phyloP scores from a whole-genome alignment of 345 rosid genomes.

The Camelina hispida region DNA sequence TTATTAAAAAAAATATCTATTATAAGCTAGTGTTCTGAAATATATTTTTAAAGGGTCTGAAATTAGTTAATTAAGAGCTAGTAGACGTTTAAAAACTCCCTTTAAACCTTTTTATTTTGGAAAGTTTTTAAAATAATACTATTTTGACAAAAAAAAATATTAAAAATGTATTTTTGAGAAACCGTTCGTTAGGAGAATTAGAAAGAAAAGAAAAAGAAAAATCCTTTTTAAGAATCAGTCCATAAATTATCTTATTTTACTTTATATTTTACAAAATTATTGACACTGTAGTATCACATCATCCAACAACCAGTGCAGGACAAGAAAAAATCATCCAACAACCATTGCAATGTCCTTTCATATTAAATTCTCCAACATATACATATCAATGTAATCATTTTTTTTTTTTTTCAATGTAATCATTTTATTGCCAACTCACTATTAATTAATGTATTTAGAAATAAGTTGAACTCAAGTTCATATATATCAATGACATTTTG shows the following conservation, averaged over 20 bases:
- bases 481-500: too few species aligned
- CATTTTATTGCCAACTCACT: constrained; percentile 28
- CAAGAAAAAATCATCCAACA: constrained; percentile 39
- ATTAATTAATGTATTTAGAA: background rate
- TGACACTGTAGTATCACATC: constrained; percentile 42
- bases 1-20: background rate
- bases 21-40: background rate
- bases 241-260: constrained; percentile 5
- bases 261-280: background rate
- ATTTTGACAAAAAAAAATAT: background rate
- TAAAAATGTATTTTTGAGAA: background rate
- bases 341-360: constrained; percentile 48
- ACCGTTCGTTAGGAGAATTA: background rate
- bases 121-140: background rate
- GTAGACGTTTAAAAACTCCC: background rate
- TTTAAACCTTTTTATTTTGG: background rate
- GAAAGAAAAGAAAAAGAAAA: background rate
- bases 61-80: background rate
- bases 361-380: constrained; percentile 17
- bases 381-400: constrained; percentile 25
- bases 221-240: constrained; percentile 21
- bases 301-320: constrained; percentile 34
- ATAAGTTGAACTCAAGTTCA: background rate
- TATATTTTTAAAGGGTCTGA: background rate
- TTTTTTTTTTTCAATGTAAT: constrained; percentile 8